Evolutionary conservation across 2,329 filamentous ascomycete species (phyloP), one percentile per base, ranked within the genome.

Genomic region (Coleophoma cylindrospora): DNA sequence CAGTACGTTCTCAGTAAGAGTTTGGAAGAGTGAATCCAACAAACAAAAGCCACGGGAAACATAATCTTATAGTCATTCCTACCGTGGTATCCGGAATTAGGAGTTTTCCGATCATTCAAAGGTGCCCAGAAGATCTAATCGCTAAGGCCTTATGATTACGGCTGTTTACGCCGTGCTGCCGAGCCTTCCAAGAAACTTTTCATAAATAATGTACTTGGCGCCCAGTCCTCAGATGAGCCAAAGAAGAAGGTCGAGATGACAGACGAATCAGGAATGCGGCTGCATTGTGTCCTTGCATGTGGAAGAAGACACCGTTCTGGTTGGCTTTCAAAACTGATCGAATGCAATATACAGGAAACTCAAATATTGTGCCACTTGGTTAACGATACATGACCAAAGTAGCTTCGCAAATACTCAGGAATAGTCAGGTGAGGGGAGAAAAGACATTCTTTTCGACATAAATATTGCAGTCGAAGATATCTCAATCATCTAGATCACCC

Each of bases 221-320:
- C 41, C 41, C 41, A 44, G 41, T n/a, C 41, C 8, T 44, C 41
- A 8, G 10, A 12, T 15, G 41, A 32, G 15, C 41, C 27, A 33
- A 44, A 32, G 41, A 14, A 44, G 41, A 44, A 44, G 41, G 22
- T 33, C 17, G 11, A 27, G 38, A 67, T 68, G 17, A 34, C 13
- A 46, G 27, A 17, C 36, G 36, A 27, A 27, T 27, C 27, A 27
- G 27, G 27, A 3, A 27, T 10, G 27, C 27, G 9, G 27, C 27
- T 27, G 6, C 7, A 27, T 27, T 27, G 7, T 27, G 27, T 27
- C 27, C 27, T 27, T 27, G 27, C 27, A 27, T 27, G 27, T 27
- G 27, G 27, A 6, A 6, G 7, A 27, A 27, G 27, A 27, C 2
- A 27, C 7, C 7, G 27, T 27, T 27, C 27, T 27, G 27, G 27